Conservation (phyloP, 495 filamentous ascomycete genomes). For the Cercophora samala region DNA sequence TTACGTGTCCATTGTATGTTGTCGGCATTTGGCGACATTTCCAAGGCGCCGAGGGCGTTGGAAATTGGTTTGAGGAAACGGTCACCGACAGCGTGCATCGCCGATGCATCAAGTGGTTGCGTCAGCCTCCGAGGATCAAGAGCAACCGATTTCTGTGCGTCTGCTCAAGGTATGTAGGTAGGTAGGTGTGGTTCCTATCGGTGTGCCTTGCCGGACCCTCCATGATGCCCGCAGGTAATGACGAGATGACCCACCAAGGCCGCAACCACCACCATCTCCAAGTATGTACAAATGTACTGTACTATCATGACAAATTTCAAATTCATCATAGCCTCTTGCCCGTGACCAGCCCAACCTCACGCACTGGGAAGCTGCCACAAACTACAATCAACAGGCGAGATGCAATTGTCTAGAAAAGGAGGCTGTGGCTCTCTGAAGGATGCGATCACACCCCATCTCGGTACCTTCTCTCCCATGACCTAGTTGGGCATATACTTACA, state of each 20-base stretch:
- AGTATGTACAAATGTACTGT: no score
- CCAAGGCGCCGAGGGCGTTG: neutral
- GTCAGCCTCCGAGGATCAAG: neutral
- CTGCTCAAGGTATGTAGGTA: neutral
- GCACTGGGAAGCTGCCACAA: neutral
- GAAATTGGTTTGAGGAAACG: constrained; percentile 2
- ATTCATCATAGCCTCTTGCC: no score
- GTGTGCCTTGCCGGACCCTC: no score
- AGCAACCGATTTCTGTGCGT: neutral
- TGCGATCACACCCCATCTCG: neutral
- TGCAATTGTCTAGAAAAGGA: neutral
- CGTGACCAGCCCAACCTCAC: no score
- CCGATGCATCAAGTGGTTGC: constrained; percentile 3
- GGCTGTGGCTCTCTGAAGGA: neutral
- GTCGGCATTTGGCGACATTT: constrained; percentile 15
- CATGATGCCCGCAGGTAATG: no score
- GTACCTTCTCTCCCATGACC: neutral
- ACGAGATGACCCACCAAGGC: no score
- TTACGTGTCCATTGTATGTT: constrained; percentile 7
- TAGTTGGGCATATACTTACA: neutral
- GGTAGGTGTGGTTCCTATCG: no score
- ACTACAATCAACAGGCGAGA: neutral
- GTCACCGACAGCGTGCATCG: constrained; percentile 5
- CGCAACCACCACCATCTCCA: no score
- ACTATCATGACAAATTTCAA: no score